These are phyloP conservation scores for Pugionium dolabratum DNA, from an alignment of 345 rosid species.

Conservation along the genomic window DNA sequence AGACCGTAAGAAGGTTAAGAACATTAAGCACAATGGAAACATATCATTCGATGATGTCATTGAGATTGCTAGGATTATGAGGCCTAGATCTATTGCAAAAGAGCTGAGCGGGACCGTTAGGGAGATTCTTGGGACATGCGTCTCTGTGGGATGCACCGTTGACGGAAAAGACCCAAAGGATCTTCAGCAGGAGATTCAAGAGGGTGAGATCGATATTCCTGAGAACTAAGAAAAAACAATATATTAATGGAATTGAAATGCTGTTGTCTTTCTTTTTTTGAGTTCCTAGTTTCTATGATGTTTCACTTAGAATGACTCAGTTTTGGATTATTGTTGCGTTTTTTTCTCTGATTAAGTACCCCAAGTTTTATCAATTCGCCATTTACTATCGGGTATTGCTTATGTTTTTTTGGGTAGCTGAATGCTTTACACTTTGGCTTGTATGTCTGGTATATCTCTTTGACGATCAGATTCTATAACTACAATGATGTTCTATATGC, in stretches of 20 bases:
- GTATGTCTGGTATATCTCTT: neutral
- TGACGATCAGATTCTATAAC: neutral
- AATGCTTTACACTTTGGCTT: neutral
- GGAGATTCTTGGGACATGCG: conserved; percentile 48
- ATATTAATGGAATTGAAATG: conserved; percentile 8
- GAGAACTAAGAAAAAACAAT: conserved; percentile 13
- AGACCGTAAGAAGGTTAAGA: conserved; percentile 44
- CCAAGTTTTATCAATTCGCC: neutral
- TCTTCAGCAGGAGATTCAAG: conserved; percentile 46
- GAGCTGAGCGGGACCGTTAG: conserved; percentile 48
- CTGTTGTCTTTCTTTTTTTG: conserved; percentile 8
- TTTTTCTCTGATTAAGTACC: conserved; percentile 7
- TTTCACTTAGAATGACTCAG: conserved; percentile 37
- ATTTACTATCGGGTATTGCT: neutral
- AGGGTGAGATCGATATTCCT: conserved; percentile 50
- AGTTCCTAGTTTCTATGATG: conserved; percentile 18
- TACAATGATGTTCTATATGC: neutral
- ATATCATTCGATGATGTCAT: conserved; percentile 42
- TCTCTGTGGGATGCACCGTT: conserved; percentile 52
- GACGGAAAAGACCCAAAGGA: conserved; percentile 65
- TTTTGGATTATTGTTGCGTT: conserved; percentile 32
- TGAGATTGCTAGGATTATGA: conserved; percentile 45
- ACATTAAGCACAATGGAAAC: conserved; percentile 45
- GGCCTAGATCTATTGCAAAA: conserved; percentile 44
- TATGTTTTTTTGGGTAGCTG: neutral